phyloP scores from a whole-genome alignment of 495 filamentous ascomycete species.

The Tricharina praecox region DNA sequence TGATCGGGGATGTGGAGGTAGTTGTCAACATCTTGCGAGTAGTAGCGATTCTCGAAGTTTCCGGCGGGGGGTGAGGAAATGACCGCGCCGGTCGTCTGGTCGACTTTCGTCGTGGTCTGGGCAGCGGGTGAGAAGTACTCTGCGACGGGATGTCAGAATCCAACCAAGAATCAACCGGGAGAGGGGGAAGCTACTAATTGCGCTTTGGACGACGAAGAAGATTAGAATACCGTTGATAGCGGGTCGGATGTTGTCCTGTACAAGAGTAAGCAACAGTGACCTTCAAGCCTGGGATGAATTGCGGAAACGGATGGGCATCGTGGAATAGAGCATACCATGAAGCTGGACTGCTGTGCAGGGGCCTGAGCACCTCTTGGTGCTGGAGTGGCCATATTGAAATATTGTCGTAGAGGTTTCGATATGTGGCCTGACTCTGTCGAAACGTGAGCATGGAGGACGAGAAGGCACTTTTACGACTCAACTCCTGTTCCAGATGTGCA shows the following conservation, averaged over 20 bases:
- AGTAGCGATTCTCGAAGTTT: constrained; percentile 32
- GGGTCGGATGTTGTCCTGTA: constrained; percentile 30
- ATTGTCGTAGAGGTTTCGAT: neutral
- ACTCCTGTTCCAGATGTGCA: too few relatives aligned
- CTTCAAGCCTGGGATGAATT: too few relatives aligned
- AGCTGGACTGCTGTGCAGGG: neutral
- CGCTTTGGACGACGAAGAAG: constrained; percentile 50
- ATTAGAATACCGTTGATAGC: constrained; percentile 49
- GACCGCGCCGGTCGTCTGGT: constrained; percentile 32
- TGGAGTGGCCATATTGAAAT: neutral
- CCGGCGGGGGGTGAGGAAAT: constrained; percentile 29
- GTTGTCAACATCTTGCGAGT: constrained; percentile 40
- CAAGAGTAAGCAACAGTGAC: neutral
- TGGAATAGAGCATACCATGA: neutral
- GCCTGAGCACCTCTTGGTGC: neutral
- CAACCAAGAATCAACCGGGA: neutral
- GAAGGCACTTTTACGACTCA: too few relatives aligned
- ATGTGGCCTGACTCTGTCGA: neutral
- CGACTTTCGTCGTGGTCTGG: constrained; percentile 33
- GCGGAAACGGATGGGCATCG: neutral
- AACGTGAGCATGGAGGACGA: too few relatives aligned
- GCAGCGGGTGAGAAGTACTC: constrained; percentile 23
- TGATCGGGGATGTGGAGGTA: constrained; percentile 60
- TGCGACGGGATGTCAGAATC: constrained; percentile 2
- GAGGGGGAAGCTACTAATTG: constrained; percentile 39